These are phyloP conservation scores for Candida tallmaniae DNA, from an alignment of 805 yeast species.

Conservation along the genomic window DNA sequence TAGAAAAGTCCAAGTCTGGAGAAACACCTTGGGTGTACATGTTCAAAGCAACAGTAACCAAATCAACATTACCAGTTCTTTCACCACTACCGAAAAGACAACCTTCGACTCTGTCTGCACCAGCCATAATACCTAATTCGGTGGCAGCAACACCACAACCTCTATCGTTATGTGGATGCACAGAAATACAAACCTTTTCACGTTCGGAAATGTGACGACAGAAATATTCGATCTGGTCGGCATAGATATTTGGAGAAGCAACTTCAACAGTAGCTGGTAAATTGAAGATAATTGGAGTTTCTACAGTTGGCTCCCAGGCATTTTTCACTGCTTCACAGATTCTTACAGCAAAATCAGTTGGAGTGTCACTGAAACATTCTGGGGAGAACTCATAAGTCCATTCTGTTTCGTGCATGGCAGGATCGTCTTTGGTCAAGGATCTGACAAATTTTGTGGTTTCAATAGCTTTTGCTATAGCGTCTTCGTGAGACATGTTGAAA, in stretches of 20 bases:
- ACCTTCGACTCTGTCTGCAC: conserved; percentile 83
- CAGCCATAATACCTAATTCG: conserved; percentile 73
- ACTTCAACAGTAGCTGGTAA: conserved; percentile 81
- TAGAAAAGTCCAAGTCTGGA: conserved; percentile 69
- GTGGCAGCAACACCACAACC: conserved; percentile 85
- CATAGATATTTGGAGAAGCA: conserved; percentile 69
- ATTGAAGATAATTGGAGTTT: conserved; percentile 71
- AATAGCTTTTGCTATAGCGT: conserved; percentile 64
- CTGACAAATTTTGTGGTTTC: conserved; percentile 65
- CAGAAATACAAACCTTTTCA: conserved; percentile 64
- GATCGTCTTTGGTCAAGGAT: conserved; percentile 72
- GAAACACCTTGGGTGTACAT: conserved; percentile 74
- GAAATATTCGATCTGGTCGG: conserved; percentile 78
- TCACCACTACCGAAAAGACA: conserved; percentile 82
- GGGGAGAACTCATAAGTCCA: conserved; percentile 79
- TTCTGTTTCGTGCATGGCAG: conserved; percentile 53
- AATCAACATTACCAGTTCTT: conserved; percentile 80
- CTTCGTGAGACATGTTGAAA: conserved; percentile 65
- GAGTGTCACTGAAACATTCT: conserved; percentile 73
- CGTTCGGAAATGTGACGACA: conserved; percentile 63
- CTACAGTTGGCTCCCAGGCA: conserved; percentile 76
- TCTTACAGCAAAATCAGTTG: conserved; percentile 67
- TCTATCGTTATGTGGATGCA: conserved; percentile 76
- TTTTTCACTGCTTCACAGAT: conserved; percentile 76
- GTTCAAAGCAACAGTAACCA: conserved; percentile 70